Evolutionary conservation across 352 stramenopile species (phyloP).

Genomic region (Phytophthora rubi): DNA sequence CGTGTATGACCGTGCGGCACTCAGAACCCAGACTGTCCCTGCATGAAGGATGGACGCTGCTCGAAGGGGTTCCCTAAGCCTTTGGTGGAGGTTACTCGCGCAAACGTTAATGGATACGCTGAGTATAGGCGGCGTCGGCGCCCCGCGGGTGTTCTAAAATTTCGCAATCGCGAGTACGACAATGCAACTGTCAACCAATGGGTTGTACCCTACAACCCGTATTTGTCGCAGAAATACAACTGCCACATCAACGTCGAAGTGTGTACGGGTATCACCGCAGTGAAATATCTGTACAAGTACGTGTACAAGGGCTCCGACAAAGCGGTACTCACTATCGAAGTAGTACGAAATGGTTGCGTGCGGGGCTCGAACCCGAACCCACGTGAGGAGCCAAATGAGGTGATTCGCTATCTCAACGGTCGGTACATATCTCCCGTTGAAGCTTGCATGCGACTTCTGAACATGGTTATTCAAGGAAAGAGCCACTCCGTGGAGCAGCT

Average conservation of each 20-base stretch:
- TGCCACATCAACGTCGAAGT: conserved; percentile 73
- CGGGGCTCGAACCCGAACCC: background rate
- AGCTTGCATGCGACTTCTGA: conserved; percentile 26
- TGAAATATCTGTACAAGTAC: conserved; percentile 78
- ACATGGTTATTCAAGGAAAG: conserved; percentile 2
- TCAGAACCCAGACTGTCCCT: background rate
- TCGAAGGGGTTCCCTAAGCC: conserved; percentile 31
- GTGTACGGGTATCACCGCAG: conserved; percentile 34
- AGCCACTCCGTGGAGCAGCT: background rate
- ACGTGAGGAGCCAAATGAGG: conserved; percentile 25
- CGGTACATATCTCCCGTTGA: conserved; percentile 46
- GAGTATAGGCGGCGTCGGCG: conserved; percentile 16
- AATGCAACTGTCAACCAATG: conserved; percentile 41
- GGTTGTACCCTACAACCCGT: conserved; percentile 70
- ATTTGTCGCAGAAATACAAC: conserved; percentile 53
- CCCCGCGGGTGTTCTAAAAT: background rate
- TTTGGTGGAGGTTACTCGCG: conserved; percentile 8
- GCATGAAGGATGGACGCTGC: conserved; percentile 32
- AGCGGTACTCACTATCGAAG: conserved; percentile 21
- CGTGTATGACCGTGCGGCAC: conserved; percentile 15
- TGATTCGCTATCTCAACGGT: conserved; percentile 29
- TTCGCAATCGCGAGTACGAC: conserved; percentile 8
- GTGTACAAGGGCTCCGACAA: conserved; percentile 62
- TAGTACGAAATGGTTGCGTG: background rate
- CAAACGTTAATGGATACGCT: conserved; percentile 11